phyloP scores from a whole-genome alignment of 306 rosid species.

The Delonix regia region DNA sequence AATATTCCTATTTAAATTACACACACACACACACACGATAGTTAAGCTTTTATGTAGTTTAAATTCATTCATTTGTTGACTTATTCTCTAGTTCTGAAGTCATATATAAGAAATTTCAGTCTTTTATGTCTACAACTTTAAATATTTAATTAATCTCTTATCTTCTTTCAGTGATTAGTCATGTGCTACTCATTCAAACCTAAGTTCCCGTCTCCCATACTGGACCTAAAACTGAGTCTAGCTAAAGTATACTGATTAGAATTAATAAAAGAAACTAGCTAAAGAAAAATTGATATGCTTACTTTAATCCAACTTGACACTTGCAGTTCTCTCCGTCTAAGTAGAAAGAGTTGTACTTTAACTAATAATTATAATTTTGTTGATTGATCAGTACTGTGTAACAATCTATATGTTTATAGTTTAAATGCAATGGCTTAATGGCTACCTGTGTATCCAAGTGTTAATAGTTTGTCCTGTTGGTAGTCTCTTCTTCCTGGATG shows the following conservation, averaged over 20 bases:
- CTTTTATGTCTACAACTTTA: not conserved
- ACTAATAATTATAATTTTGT: too few relatives aligned
- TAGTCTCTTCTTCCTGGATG: constrained; percentile 31
- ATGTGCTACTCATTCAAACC: constrained; percentile 18
- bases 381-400: too few relatives aligned
- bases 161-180: not conserved
- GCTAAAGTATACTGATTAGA: not conserved
- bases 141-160: not conserved
- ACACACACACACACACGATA: too few relatives aligned
- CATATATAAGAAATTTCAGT: not conserved
- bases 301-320: not conserved
- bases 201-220: not conserved
- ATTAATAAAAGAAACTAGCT: not conserved
- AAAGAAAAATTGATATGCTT: not conserved
- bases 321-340: not conserved
- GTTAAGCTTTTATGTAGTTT: not conserved
- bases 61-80: not conserved
- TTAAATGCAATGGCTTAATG: too few relatives aligned
- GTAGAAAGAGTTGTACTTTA: too few relatives aligned
- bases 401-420: too few relatives aligned
- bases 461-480: constrained; percentile 38
- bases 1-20: not conserved
- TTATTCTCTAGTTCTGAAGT: not conserved
- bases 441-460: not conserved
- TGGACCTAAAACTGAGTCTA: not conserved